A percentile compares a stretch with the other conserved stretches of the same genome.
phyloP scores from a whole-genome alignment of 1,139 yeast species.

The Arxiozyma heterogenica region DNA sequence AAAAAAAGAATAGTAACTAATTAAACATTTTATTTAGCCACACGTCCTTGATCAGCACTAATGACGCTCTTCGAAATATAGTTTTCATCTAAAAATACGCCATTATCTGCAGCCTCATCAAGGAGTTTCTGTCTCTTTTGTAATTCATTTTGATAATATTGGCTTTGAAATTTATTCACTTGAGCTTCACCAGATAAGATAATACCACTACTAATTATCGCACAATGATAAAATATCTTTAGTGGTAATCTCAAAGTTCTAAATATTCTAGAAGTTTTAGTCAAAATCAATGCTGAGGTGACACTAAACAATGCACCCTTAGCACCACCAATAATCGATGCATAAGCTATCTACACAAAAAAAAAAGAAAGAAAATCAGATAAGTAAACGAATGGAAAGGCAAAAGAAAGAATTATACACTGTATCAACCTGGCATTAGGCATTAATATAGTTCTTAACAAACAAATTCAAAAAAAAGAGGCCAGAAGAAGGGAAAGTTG shows the following conservation, averaged over 20 bases:
- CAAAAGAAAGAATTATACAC: neutral
- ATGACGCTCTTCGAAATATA: constrained; percentile 18
- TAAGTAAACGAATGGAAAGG: neutral
- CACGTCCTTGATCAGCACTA: neutral
- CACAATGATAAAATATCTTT: constrained; percentile 34
- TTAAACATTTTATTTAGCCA: neutral
- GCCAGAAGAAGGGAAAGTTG: neutral
- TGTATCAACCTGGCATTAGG: neutral
- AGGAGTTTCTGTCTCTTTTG: constrained; percentile 29
- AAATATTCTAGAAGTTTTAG: constrained; percentile 30
- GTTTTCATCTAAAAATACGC: constrained; percentile 33
- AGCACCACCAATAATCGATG: constrained; percentile 33
- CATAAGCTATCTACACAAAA: constrained; percentile 23
- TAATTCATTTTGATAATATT: constrained; percentile 27
- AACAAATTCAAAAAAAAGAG: neutral
- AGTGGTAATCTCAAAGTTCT: constrained; percentile 33
- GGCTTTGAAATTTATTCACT: constrained; percentile 29
- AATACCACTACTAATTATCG: constrained; percentile 35
- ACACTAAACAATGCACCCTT: constrained; percentile 34
- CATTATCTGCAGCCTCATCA: constrained; percentile 38
- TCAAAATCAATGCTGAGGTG: constrained; percentile 28
- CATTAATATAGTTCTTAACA: neutral
- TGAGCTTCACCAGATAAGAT: constrained; percentile 36
- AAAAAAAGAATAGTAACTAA: neutral
- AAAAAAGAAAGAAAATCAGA: neutral